phyloP scores from a whole-genome alignment of 2,329 filamentous ascomycete species.

The Cercospora canescens region DNA sequence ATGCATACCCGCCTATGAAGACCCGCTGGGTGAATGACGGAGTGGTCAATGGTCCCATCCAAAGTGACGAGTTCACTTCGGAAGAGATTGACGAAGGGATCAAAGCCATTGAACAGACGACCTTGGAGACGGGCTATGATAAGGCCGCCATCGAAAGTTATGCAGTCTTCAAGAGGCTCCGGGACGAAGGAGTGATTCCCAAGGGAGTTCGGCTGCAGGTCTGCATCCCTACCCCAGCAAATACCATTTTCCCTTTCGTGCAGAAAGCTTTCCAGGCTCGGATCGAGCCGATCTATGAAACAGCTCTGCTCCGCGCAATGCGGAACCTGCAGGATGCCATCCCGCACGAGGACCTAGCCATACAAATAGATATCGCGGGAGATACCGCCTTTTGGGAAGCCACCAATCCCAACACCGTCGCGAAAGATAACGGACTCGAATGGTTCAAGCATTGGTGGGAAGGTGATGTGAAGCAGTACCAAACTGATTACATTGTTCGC shows the following conservation, averaged over 20 bases:
- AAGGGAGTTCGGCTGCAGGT: slow-evolving; percentile 37
- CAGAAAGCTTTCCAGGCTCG: slow-evolving; percentile 30
- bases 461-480: slow-evolving; percentile 35
- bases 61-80: slow-evolving; percentile 21
- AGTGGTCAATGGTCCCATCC: slow-evolving; percentile 24
- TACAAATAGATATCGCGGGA: slow-evolving; percentile 39
- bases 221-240: slow-evolving; percentile 35
- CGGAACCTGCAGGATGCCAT: slow-evolving; percentile 34
- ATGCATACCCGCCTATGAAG: slow-evolving; percentile 25
- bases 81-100: slow-evolving; percentile 26
- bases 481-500: slow-evolving; percentile 37
- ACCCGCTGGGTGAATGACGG: slow-evolving; percentile 28
- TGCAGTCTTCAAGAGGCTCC: slow-evolving; percentile 32
- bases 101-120: slow-evolving; percentile 16
- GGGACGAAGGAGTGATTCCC: slow-evolving; percentile 34
- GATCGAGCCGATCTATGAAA: slow-evolving; percentile 38
- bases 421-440: slow-evolving; percentile 20
- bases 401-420: slow-evolving; percentile 14
- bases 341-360: slow-evolving; percentile 38
- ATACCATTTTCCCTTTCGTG: slow-evolving; percentile 30
- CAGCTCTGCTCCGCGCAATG: slow-evolving; percentile 33
- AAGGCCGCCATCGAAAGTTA: slow-evolving; percentile 38
- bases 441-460: slow-evolving; percentile 38
- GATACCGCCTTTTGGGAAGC: slow-evolving; percentile 39
- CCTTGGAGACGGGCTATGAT: slow-evolving; percentile 36